Percentiles rank a stretch among this genome's conserved stretches.
Conservation (phyloP, 495 filamentous ascomycete species). For the Neurospora tetrasperma region DNA sequence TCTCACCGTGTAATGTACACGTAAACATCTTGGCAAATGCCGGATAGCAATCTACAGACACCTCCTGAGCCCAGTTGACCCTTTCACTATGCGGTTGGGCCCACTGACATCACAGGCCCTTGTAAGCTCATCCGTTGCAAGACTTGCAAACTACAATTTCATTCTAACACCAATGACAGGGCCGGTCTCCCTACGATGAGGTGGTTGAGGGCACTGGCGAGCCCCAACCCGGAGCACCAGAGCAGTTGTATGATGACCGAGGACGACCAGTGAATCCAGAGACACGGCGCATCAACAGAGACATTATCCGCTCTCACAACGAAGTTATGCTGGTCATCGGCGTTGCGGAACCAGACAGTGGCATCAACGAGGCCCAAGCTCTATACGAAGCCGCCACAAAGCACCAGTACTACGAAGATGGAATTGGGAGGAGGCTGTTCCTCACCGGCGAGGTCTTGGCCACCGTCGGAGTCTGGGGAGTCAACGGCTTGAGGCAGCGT, state of each 20-base stretch:
- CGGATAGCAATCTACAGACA: not conserved
- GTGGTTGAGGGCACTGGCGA: slow-evolving; percentile 38
- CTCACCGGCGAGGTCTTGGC: slow-evolving; percentile 27
- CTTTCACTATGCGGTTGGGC: slow-evolving; percentile 21
- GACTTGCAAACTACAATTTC: not conserved
- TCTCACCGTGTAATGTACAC: not conserved
- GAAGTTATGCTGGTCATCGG: slow-evolving; percentile 49
- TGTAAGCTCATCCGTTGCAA: slow-evolving; percentile 23
- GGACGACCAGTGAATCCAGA: slow-evolving; percentile 58
- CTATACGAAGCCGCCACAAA: slow-evolving; percentile 13
- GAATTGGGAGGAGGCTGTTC: slow-evolving; percentile 29
- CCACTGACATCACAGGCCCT: slow-evolving; percentile 41
- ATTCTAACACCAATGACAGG: slow-evolving; percentile 30
- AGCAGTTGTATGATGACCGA: slow-evolving; percentile 59
- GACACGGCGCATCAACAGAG: slow-evolving; percentile 38
- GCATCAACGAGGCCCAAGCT: slow-evolving; percentile 15
- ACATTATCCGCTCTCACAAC: slow-evolving; percentile 45
- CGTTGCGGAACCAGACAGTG: slow-evolving; percentile 38
- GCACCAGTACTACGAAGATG: slow-evolving; percentile 29
- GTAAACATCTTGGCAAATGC: not conserved
- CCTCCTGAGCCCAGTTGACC: not conserved
- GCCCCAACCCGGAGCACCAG: slow-evolving; percentile 34
- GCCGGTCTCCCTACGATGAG: slow-evolving; percentile 62
- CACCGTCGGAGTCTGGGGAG: slow-evolving; percentile 40
- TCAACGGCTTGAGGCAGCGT: slow-evolving; percentile 39